These are phyloP conservation scores for Phytophthora cryptogea DNA, from an alignment of 352 stramenopile genomes.

Conservation along the genomic window DNA sequence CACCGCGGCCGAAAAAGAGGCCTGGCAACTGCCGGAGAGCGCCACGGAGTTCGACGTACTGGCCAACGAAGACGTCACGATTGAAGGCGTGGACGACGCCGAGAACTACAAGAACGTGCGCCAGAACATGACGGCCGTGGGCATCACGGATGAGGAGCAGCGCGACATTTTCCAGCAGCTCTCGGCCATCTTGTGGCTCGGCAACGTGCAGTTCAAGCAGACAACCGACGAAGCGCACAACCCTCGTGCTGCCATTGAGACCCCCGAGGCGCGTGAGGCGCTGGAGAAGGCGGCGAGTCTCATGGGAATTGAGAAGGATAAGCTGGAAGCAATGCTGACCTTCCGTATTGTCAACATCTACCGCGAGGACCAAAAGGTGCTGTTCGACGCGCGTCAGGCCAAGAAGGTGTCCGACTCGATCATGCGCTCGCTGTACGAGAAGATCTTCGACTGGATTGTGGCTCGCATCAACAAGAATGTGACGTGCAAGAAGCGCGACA, in stretches of 20 bases:
- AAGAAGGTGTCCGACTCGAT: constrained; percentile 88
- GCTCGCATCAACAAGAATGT: constrained; percentile 86
- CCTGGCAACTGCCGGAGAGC: constrained; percentile 57
- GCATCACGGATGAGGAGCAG: constrained; percentile 77
- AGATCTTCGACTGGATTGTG: constrained; percentile 92
- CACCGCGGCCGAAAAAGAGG: constrained; percentile 46
- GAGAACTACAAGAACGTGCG: constrained; percentile 65
- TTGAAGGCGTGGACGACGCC: constrained; percentile 80
- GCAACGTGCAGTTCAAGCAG: constrained; percentile 83
- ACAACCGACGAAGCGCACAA: constrained; percentile 77
- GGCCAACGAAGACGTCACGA: constrained; percentile 62
- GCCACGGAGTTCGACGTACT: constrained; percentile 72
- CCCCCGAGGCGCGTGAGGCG: constrained; percentile 53
- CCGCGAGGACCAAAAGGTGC: constrained; percentile 75
- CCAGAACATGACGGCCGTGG: constrained; percentile 69
- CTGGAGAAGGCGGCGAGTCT: constrained; percentile 63
- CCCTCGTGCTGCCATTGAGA: constrained; percentile 66
- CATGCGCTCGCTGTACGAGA: constrained; percentile 87
- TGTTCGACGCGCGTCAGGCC: constrained; percentile 74
- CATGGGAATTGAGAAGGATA: constrained; percentile 63
- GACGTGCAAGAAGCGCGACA: constrained; percentile 56
- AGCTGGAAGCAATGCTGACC: constrained; percentile 75
- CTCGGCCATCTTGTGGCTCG: constrained; percentile 82
- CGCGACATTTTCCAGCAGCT: constrained; percentile 77
- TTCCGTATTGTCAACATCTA: constrained; percentile 84